phyloP scores from a whole-genome alignment of 495 filamentous ascomycete species.

The Aspergillus ellipticus region DNA sequence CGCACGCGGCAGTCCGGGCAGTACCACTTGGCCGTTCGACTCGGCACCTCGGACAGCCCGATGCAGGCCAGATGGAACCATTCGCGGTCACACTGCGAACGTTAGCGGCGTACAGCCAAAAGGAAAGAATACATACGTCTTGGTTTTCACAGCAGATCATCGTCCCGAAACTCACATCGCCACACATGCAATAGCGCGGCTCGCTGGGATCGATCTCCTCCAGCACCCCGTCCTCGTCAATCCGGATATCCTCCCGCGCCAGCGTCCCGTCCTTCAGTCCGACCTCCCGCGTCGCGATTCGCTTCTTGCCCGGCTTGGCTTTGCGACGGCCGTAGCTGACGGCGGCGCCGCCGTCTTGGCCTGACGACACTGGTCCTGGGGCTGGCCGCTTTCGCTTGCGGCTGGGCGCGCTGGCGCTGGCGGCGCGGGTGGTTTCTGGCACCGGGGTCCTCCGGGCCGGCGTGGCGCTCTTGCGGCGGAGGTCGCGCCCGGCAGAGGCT shows the following conservation, averaged over 20 bases:
- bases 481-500: slow-evolving; percentile 29
- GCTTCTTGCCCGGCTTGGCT: slow-evolving; percentile 64
- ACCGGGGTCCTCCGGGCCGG: slow-evolving; percentile 50
- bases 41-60: slow-evolving; percentile 68
- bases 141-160: slow-evolving; percentile 95
- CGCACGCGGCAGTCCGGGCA: slow-evolving; percentile 79
- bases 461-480: slow-evolving; percentile 45
- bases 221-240: slow-evolving; percentile 45
- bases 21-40: slow-evolving; percentile 85
- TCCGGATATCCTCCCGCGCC: slow-evolving; percentile 37
- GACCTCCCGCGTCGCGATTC: slow-evolving; percentile 34
- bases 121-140: slow-evolving; percentile 61
- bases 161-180: slow-evolving; percentile 84
- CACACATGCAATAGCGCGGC: slow-evolving; percentile 85
- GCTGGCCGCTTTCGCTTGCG: slow-evolving; percentile 67
- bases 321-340: slow-evolving; percentile 76
- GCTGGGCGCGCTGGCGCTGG: slow-evolving; percentile 42
- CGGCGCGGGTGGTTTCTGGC: slow-evolving; percentile 46
- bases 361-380: slow-evolving; percentile 67
- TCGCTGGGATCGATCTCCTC: slow-evolving; percentile 86
- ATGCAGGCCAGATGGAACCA: slow-evolving; percentile 97
- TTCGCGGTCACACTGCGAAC: slow-evolving; percentile 61
- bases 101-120: slow-evolving; percentile 20
- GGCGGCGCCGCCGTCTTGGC: slow-evolving; percentile 67
- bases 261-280: slow-evolving; percentile 10